Evolutionary conservation across 208 protist genomes (phyloP).

Genomic region (Leishmania aethiopica): DNA sequence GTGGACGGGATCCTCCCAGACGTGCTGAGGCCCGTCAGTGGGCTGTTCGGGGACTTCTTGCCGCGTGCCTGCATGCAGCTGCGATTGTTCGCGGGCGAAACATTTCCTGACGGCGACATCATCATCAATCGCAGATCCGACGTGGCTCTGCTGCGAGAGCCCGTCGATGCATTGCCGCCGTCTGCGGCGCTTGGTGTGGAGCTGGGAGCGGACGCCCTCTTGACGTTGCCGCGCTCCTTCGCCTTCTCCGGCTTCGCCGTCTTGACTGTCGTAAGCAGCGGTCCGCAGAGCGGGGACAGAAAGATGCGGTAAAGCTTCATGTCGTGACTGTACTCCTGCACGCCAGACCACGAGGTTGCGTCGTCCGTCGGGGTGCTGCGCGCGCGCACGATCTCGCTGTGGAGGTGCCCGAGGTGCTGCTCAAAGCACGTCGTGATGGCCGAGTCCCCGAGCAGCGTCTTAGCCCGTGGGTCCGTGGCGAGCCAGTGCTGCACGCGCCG

Average conservation of each 20-base stretch:
- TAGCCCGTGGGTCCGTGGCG: conserved; percentile 29
- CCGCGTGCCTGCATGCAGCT: conserved; percentile 1
- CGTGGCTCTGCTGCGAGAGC: not conserved
- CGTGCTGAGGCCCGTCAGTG: not conserved
- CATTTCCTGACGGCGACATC: not conserved
- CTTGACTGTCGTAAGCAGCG: conserved; percentile 72
- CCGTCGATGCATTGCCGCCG: not conserved
- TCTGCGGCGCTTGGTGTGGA: conserved; percentile 1
- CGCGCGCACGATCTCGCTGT: conserved; percentile 67
- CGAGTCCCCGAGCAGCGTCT: conserved; percentile 40
- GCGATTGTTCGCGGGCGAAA: not conserved
- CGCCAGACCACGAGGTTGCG: conserved; percentile 29
- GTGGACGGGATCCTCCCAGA: not conserved
- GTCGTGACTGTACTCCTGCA: conserved; percentile 63
- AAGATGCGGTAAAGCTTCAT: conserved; percentile 78
- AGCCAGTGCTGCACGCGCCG: conserved; percentile 48
- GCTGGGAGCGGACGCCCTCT: conserved; percentile 1
- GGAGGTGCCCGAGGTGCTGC: conserved; percentile 48
- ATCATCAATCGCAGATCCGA: not conserved
- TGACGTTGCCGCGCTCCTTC: conserved; percentile 1
- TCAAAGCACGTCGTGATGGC: conserved; percentile 42
- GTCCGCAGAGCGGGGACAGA: conserved; percentile 60
- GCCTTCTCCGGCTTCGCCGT: conserved; percentile 24
- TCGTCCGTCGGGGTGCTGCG: conserved; percentile 49
- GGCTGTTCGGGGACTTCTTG: conserved; percentile 2